Evolutionary conservation across 176 grass and related monocot species (phyloP), one percentile per base, ranked within the genome.

Genomic region (Thinopyrum elongatum): DNA sequence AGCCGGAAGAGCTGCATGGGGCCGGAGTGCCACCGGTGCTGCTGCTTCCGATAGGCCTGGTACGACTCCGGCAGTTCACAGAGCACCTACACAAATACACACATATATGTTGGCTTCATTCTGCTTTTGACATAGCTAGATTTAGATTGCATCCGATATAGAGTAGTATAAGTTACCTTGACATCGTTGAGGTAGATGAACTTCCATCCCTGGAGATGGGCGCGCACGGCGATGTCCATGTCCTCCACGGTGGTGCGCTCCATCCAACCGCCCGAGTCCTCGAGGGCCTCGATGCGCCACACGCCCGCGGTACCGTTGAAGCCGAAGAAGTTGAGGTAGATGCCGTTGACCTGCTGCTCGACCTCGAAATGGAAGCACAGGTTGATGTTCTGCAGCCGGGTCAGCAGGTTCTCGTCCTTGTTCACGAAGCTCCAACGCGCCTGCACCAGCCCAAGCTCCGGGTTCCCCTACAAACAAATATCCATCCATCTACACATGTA

Each of bases 321-420:
- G 58, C 97, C 97, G 29, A 99, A 99, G 92, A 99, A 99, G 85
- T 96, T 96, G 17, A 93, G 91, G 79, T 93, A 99, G 39, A 99
- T 46, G 58, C 97, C 90, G 21, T 99, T 99, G 29, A 99, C 97
- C 87, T 99, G 97, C 90, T 99, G 94, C 90, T 99, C 97, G n/a
- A 99, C 94, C 91, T 99, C 97, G 71, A 99, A 99, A 79, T 99
- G 97, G 75, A 99, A 99, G 90, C 97, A 99, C 39, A 99, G 42
- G 81, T 99, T 99, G 72, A 99, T 99, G 83, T 99, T 90, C 89
- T 99, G 97, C 28, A 99, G 97, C 33, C 97, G 92, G 15, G 97
- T 99, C 76, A 99, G 80, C 59, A 99, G 85, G 83, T 99, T 99
- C 83, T 99, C 97, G 28, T 92, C 94, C 90, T 90, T 94, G 86